phyloP scores from a whole-genome alignment of 352 stramenopile genomes.

The Phytophthora sojae region DNA sequence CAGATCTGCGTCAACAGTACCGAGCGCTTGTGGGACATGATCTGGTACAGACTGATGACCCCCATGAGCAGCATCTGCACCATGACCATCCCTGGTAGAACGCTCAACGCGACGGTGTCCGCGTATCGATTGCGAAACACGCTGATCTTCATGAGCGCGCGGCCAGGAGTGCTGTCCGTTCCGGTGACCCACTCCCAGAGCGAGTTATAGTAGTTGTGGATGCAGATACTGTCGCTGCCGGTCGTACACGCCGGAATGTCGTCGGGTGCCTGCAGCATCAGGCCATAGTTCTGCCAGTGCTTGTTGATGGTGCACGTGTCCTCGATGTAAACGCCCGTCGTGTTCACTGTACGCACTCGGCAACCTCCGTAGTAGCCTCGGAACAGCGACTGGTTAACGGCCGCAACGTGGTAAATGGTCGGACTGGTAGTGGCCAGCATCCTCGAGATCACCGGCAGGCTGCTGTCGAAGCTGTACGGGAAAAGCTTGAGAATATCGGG shows the following conservation, averaged over 20 bases:
- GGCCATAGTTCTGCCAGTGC: slow-evolving; percentile 30
- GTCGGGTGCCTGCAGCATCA: slow-evolving; percentile 34
- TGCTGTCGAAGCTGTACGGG: slow-evolving; percentile 34
- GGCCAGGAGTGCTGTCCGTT: background rate
- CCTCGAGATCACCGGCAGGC: slow-evolving; percentile 17
- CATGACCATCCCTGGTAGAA: slow-evolving; percentile 26
- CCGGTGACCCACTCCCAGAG: background rate
- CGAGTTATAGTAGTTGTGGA: slow-evolving; percentile 27
- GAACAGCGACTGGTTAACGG: slow-evolving; percentile 33
- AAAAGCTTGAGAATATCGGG: slow-evolving; percentile 37
- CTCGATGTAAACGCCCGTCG: slow-evolving; percentile 31
- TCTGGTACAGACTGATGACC: slow-evolving; percentile 24
- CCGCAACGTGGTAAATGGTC: slow-evolving; percentile 29
- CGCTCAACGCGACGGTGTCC: slow-evolving; percentile 16
- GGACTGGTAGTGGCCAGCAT: slow-evolving; percentile 11
- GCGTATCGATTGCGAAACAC: slow-evolving; percentile 22
- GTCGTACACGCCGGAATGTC: slow-evolving; percentile 29
- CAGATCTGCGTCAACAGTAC: slow-evolving; percentile 4
- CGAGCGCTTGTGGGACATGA: slow-evolving; percentile 29
- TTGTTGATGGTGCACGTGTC: slow-evolving; percentile 20
- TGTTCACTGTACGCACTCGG: slow-evolving; percentile 27
- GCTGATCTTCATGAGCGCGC: slow-evolving; percentile 17
- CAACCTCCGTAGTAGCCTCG: slow-evolving; percentile 34
- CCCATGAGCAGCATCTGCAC: slow-evolving; percentile 33
- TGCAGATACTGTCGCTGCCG: slow-evolving; percentile 21